Percentiles rank a stretch among this genome's conserved stretches.
These are phyloP conservation scores for Trichoderma asperelloides DNA, from an alignment of 495 filamentous ascomycete species.

Conservation along the genomic window DNA sequence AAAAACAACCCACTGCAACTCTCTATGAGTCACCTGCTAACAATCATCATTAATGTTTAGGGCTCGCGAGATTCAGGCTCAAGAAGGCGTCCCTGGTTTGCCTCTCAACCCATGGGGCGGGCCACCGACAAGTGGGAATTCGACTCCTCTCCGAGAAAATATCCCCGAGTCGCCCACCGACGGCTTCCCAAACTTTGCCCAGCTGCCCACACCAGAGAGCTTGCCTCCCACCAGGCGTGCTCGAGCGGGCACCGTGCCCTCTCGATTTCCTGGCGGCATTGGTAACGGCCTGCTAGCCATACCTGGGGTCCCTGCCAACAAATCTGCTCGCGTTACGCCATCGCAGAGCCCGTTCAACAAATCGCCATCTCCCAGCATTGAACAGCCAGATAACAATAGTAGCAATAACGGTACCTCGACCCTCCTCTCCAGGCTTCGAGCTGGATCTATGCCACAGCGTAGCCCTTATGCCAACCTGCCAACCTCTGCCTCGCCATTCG, in stretches of 20 bases:
- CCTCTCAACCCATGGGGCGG: conserved; percentile 80
- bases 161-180: conserved; percentile 97
- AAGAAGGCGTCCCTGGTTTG: conserved; percentile 68
- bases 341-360: conserved; percentile 81
- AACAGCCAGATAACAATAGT: conserved; percentile 50
- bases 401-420: conserved; percentile 33
- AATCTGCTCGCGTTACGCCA: conserved; percentile 79
- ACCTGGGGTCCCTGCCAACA: conserved; percentile 64
- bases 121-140: conserved; percentile 88
- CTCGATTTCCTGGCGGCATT: conserved; percentile 69
- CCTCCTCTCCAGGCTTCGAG: conserved; percentile 76
- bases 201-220: conserved; percentile 48
- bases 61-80: conserved; percentile 92
- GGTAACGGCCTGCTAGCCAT: conserved; percentile 49
- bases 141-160: conserved; percentile 91
- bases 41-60: conserved; percentile 32
- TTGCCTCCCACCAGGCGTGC: conserved; percentile 56
- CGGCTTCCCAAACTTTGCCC: conserved; percentile 84
- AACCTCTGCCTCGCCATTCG: conserved; percentile 60
- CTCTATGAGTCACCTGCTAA: not conserved
- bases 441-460: conserved; percentile 91
- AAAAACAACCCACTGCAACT: no score
- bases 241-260: conserved; percentile 93
- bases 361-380: conserved; percentile 63
- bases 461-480: conserved; percentile 54